Base-by-base conservation (phyloP, 2,329 filamentous ascomycete species). In the Pseudocercospora fijiensis region DNA sequence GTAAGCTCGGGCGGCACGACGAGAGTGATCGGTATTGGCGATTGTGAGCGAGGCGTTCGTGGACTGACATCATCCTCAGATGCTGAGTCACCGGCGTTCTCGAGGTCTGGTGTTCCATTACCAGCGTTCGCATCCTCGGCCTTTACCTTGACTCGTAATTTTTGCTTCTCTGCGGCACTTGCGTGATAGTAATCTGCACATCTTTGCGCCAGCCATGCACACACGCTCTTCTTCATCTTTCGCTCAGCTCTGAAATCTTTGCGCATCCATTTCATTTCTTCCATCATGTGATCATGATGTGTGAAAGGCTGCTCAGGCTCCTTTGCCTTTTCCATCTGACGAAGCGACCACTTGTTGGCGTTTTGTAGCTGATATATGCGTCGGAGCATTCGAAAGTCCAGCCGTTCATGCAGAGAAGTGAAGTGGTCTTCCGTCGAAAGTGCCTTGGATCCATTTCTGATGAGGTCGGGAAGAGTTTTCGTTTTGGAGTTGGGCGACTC, bases 201-300 rank as follows among this genome's bases (percentile, higher is more conserved):
- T 71, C 89, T 90, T 71, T 88, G 82, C 1, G 92, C 95, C 64
- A 96, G 82, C 62, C 88, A 92, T 63, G 88, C 89, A 4, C 93
- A 93, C 37, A 89, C 85, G 2, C 90, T 86, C 73, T 87, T 88
- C 78, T 97, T 98, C 92, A 93, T 96, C 75, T 96, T 96, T 45
- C 92, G 83, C 76, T 98, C 95, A 77, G 97, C 91, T 58, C 90
- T 86, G 73, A 97, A 98, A 77, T 99, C 95, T 1, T 92, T 97
- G 57, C 93, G 87, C 91, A 99, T 96, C 94, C 94, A 98, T 76
- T 93, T 96, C 85, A 94, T 91, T 79, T 99, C 93, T 70, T 92
- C 86, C 30, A 99, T 80, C 61, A 98, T 77, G 58, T 94, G 84
- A 78, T 99, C 95, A 85, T 89, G 91, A 70, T 98, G 94, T 1